Evolutionary conservation across 352 stramenopile genomes (phyloP).

Genomic region (Phytophthora sojae): DNA sequence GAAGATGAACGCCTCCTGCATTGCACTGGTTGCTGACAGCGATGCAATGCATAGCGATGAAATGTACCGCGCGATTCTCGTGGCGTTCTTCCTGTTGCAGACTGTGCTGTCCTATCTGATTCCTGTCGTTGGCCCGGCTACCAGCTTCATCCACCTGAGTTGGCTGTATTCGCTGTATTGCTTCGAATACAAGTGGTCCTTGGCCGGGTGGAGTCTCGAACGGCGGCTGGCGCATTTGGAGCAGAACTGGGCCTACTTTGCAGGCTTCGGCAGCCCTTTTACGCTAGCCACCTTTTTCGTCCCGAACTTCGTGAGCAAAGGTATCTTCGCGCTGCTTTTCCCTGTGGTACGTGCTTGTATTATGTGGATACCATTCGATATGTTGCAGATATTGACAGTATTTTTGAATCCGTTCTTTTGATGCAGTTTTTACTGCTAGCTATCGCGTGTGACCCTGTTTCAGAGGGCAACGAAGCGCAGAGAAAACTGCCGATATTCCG

Average conservation of each 20-base stretch:
- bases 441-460: slow-evolving; percentile 79
- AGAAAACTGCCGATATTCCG: slow-evolving; percentile 81
- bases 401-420: neutral
- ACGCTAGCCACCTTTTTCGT: slow-evolving; percentile 91
- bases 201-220: slow-evolving; percentile 88
- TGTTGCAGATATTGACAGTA: neutral
- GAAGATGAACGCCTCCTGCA: neutral
- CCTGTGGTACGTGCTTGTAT: slow-evolving; percentile 61
- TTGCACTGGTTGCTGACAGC: neutral
- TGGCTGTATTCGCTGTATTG: slow-evolving; percentile 93
- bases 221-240: slow-evolving; percentile 79
- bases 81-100: slow-evolving; percentile 88
- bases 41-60: slow-evolving; percentile 57
- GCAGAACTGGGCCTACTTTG: slow-evolving; percentile 91
- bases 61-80: slow-evolving; percentile 87
- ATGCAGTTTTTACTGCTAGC: slow-evolving; percentile 83
- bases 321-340: slow-evolving; percentile 89
- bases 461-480: slow-evolving; percentile 49
- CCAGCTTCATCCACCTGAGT: slow-evolving; percentile 87
- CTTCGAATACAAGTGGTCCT: slow-evolving; percentile 92
- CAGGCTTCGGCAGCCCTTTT: slow-evolving; percentile 87
- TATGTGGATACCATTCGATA: neutral
- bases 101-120: slow-evolving; percentile 87
- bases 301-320: slow-evolving; percentile 91
- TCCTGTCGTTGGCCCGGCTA: slow-evolving; percentile 71